Base-by-base conservation (phyloP, 257 asterid species). In the Anisodus tanguticus region DNA sequence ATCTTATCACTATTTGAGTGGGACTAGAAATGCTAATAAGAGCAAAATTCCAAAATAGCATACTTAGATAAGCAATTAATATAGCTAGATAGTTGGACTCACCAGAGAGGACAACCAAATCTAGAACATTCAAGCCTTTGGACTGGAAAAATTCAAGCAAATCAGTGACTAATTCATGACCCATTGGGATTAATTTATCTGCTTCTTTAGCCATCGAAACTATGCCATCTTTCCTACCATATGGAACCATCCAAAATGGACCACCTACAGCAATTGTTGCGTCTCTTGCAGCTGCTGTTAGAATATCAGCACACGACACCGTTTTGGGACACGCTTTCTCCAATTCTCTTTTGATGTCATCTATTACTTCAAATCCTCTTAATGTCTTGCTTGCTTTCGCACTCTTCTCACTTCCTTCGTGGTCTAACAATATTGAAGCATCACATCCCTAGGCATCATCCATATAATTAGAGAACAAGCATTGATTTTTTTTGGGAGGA, bases 221-320 rank as follows among this genome's bases (percentile, higher is more conserved):
- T 3, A 85, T 87, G 0, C 98, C 98, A 88, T 95, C 98, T 82
- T 93, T 93, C 70, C 97, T 91, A 3, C 98, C 98, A 86, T 88
- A 95, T 0, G 98, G 97, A 58, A 93, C 98, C 84, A 88, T 92
- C 98, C 98, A 95, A 89, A 87, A 95, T 0, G 98, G 98, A 11
- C 98, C 98, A 35, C 97, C 97, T 6, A 87, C 94, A 0, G 87
- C 85, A 8, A 90, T 79, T 4, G 98, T 95, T 41, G 98, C 95
- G 83, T 95, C 98, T 17, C 97, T 88, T 22, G 98, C 94, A 0
- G 93, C 92, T 0, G 90, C 92, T 0, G 98, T 87, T 4, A 95
- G 89, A 82, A 95, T 93, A 89, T 95, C 98, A 7, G 98, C 95
- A 80, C 98, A 95, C 5, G 98, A 95, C 62, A 95, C 98, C 8